Evolutionary conservation across 2,329 filamentous ascomycete species (phyloP), one percentile per base, ranked within the genome.

Genomic region (Penicillium occitanis): DNA sequence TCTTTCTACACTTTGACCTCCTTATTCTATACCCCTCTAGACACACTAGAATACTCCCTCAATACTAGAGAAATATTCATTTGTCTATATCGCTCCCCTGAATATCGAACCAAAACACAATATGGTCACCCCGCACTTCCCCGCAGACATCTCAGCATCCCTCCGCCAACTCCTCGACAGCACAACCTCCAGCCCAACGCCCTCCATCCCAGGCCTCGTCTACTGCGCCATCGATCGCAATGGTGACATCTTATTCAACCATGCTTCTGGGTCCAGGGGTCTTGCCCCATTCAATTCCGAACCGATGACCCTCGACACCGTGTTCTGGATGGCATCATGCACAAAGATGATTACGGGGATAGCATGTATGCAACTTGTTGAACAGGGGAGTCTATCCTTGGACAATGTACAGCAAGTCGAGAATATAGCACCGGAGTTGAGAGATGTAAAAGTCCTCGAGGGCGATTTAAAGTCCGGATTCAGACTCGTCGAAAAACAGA

Each of bases 281-380:
- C 63, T 70, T 1, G 70, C 68, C 7, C 35, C 61, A 22, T 51
- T 30, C 11, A 57, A 66, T 42, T 53, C 61, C 17, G 61, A 69
- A 37, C 48, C 65, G n/a, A 75, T 75, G 71, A 73, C 71, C 1
- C 51, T 70, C 44, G 72, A 75, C 63, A 71, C 69, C 11, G 66
- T 73, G 14, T 73, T 76, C 71, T 87, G 83, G 84, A 78, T 87
- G 5, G 85, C 85, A 0, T 86, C 84, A 0, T 86, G 83, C 71
- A 86, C 86, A 17, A 88, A 88, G 74, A 78, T 86, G 77, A 75
- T 87, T 13, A 76, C 79, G 0, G 84, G 79, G 0, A 73, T 87
- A 14, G 83, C 84, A 0, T 81, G 78, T 57, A 86, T 88, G 83
- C 85, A 88, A 72, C 80, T 86, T 0, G 85, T 87, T 1, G 86